A percentile compares a stretch with the other conserved stretches of the same genome.
These are phyloP conservation scores for Fusarium ambrosium DNA, from an alignment of 2,329 filamentous ascomycete species.

Conservation along the genomic window DNA sequence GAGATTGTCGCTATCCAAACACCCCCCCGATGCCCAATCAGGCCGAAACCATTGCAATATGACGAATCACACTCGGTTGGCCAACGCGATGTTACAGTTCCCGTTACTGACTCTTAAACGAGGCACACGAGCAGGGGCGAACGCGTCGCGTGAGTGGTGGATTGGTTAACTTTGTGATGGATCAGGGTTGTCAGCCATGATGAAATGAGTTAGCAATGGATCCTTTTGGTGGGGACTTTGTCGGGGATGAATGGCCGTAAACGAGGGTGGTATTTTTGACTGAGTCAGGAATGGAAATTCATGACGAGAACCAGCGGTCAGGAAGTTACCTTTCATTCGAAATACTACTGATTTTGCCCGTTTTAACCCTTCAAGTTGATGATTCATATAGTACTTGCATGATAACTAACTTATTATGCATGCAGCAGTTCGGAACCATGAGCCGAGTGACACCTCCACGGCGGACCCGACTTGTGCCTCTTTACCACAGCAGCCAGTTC, in stretches of 20 bases:
- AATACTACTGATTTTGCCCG: neutral
- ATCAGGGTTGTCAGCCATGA: neutral
- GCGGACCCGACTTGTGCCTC: neutral
- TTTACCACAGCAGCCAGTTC: neutral
- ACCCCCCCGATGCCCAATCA: neutral
- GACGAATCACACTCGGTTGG: neutral
- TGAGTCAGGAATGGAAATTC: neutral
- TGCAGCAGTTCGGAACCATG: neutral
- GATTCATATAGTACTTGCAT: neutral
- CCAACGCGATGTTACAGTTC: neutral
- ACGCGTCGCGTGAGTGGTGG: neutral
- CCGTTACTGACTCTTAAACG: neutral
- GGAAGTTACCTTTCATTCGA: neutral
- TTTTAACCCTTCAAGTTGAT: neutral
- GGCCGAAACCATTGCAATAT: neutral
- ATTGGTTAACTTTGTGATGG: neutral
- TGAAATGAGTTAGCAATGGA: neutral
- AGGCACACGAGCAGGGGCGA: neutral
- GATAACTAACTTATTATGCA: neutral
- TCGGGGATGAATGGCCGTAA: neutral
- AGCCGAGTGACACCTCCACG: neutral
- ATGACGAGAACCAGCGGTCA: neutral
- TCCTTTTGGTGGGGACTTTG: neutral
- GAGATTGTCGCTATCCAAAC: neutral
- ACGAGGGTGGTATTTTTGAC: neutral